Evolutionary conservation across 2,329 filamentous ascomycete species (phyloP), one percentile per base, ranked within the genome.

Genomic region (Monosporascus sp.): DNA sequence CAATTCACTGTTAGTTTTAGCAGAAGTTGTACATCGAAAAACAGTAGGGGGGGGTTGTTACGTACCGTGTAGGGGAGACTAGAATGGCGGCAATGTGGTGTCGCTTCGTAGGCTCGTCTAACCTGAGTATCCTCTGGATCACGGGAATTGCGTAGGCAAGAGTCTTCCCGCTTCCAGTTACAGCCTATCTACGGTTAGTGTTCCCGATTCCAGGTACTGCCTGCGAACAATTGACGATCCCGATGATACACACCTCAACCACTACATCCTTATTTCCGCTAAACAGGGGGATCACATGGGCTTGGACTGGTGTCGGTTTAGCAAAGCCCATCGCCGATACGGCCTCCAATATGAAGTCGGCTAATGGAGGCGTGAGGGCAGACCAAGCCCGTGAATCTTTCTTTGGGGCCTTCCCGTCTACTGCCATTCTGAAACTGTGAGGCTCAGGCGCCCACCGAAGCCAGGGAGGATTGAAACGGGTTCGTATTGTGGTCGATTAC

Each of bases 231-330:
- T 20, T 11, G 39, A 14, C 9, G 20, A 20, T 20, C 18, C 2
- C 6, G 5, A 20, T 20, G 18, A 9, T 43, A 51, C 67, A 47
- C 49, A 61, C 59, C 48, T 60, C 58, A 24, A 61, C 59, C 18
- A 61, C 59, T 6, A 66, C 64, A 47, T 66, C 64, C 48, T 66
- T 66, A 51, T 66, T 64, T 8, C 63, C 63, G 9, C 55, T 60
- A 67, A 96, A 94, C 49, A 96, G 81, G 14, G 91, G 90, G 60
- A 97, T 88, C 5, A 90, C 88, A 54, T 90, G 93, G 45, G 92
- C 90, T 73, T 97, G 93, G n/a, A 97, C 92, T 1, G 93, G 93
- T 3, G 92, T 97, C 80, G 94, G 92, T 68, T 88, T 86, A 58
- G 79, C 75, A 70, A 96, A 96, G 55, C 90, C 90, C 86, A 94